Evolutionary conservation across 192 early-diverging fungal genomes (phyloP).

Genomic region (Jimgerdemannia lactiflua): DNA sequence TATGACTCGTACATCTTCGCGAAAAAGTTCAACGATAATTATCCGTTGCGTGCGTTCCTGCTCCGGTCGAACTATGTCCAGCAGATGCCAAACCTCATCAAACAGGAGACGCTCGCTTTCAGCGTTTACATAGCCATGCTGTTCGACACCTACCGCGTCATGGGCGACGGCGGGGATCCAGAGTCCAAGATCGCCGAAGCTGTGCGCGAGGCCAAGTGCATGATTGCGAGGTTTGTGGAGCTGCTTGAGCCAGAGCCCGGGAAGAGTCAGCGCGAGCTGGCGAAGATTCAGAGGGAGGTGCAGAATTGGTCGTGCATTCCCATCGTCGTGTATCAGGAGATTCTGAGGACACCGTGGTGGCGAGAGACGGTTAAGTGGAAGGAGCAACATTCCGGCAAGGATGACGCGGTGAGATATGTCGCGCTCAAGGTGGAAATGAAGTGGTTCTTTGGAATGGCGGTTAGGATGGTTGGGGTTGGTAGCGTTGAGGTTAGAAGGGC

Average conservation of each 20-base stretch:
- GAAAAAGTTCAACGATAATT: slow-evolving; percentile 76
- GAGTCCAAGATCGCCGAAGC: slow-evolving; percentile 21
- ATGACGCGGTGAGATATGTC: too few species aligned
- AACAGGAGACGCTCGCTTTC: slow-evolving; percentile 82
- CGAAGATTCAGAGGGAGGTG: slow-evolving; percentile 29
- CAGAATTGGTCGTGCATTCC: slow-evolving; percentile 40
- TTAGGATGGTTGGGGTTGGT: too few species aligned
- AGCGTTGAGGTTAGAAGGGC: too few species aligned
- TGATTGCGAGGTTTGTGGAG: slow-evolving; percentile 32
- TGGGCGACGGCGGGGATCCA: slow-evolving; percentile 40
- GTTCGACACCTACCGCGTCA: slow-evolving; percentile 61
- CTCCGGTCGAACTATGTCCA: slow-evolving; percentile 81
- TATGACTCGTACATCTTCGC: slow-evolving; percentile 82
- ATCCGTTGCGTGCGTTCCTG: slow-evolving; percentile 76
- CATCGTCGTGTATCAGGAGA: slow-evolving; percentile 39
- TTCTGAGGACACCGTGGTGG: slow-evolving; percentile 35
- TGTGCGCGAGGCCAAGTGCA: slow-evolving; percentile 39
- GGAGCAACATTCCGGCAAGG: too few species aligned
- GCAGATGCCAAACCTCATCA: slow-evolving; percentile 89
- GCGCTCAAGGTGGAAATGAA: too few species aligned
- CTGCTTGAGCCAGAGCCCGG: slow-evolving; percentile 32
- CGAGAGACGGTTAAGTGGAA: slow-evolving; percentile 1
- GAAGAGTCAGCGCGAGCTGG: slow-evolving; percentile 22
- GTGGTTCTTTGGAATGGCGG: too few species aligned
- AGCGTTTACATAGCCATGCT: slow-evolving; percentile 68